Base-by-base conservation (phyloP, 2,329 filamentous ascomycete species). In the Aspergillus tamarii region DNA sequence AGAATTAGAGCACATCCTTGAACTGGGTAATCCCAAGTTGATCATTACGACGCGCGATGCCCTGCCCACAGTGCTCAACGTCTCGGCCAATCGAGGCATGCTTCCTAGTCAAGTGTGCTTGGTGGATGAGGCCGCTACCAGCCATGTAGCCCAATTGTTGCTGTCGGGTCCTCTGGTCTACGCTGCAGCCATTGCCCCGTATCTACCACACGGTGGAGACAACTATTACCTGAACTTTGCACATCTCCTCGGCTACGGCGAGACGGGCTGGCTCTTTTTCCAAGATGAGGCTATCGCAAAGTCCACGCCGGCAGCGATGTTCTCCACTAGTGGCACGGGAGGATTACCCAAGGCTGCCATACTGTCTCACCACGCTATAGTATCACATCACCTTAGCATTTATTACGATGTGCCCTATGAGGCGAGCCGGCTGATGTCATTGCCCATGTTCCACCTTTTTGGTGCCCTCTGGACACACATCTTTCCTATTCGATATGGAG, bases 311-410 rank as follows among this genome's bases (percentile, higher is more conserved):
- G 87, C 78, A 28, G 84, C 74, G 71, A 81, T 81, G 74, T 81
- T 78, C 62, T 86, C 85, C 69, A 87, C 83, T 64, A 85, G 82
- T 53, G 87, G 87, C 1, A 89, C 87, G 0, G 88, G 87, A 0
- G 86, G 86, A 1, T 73, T 88, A 4, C 87, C 87, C 7, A 89
- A 89, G 71, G 85, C 85, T 0, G 85, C 86, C 6, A 79, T 84
- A 67, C 74, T 88, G 58, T 84, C 85, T 0, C 88, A 90, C 71
- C 78, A 82, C 66, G 87, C 88, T 53, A 80, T 88, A 50, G 78
- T 86, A 23, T 84, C 86, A 1, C 83, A 87, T 71, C 79, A 63
- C 67, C 76, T 63, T 72, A 79, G 48, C 74, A 82, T 70, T 74
- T 77, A 71, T 68, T 82, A 69, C 60, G 76, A 72, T 58, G 81